Conservation (phyloP, 75 land plant genomes). For the Sequoia sempervirens region DNA sequence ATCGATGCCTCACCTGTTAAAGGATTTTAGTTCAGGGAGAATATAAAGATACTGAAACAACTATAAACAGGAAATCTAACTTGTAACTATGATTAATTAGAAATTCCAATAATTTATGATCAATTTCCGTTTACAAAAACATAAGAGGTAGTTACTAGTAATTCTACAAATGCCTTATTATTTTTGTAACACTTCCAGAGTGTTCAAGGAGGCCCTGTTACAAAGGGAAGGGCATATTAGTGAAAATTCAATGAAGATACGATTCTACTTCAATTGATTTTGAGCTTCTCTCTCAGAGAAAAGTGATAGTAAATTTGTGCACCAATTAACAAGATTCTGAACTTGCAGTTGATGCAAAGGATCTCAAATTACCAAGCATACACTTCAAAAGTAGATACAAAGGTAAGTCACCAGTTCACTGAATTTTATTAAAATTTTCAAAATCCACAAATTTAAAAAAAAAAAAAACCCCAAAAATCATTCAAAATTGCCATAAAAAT, state of each 20-base stretch:
- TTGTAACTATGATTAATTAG: not conserved
- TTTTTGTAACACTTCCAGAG: not conserved
- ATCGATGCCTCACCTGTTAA: constrained; percentile 81
- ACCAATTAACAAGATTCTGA: not conserved
- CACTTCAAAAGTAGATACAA: not conserved
- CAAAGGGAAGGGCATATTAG: not conserved
- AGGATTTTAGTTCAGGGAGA: not conserved
- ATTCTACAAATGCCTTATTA: not conserved
- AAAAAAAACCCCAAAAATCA: too few species aligned
- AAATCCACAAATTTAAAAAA: too few species aligned
- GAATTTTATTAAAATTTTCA: too few species aligned
- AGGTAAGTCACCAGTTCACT: not conserved
- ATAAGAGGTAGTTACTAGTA: not conserved
- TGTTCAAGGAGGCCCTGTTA: not conserved
- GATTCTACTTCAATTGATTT: not conserved
- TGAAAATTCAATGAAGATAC: not conserved
- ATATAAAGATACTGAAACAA: not conserved
- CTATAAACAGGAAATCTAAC: not conserved
- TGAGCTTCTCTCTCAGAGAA: not conserved
- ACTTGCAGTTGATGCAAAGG: not conserved
- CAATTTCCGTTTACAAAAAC: not conserved
- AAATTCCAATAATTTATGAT: not conserved
- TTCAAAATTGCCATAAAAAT: too few species aligned
- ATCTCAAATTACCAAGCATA: not conserved
- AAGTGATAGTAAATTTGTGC: not conserved